phyloP scores from a whole-genome alignment of 2,329 filamentous ascomycete species.

The Fusarium neocosmosporiellum region DNA sequence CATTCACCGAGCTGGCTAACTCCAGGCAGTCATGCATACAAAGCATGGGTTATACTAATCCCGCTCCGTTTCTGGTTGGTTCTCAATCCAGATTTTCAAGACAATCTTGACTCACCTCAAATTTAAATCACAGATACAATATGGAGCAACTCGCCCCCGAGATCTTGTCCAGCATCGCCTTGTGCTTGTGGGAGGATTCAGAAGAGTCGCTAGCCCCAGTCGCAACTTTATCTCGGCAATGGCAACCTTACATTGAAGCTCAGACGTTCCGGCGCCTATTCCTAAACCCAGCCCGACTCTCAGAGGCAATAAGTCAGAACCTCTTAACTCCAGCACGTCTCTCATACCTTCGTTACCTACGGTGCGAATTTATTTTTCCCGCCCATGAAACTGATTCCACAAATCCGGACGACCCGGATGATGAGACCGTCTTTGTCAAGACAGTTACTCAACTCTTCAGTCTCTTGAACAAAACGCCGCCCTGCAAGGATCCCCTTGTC shows the following conservation, averaged over 20 bases:
- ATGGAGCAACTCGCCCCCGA: background rate
- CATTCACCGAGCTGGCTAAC: background rate
- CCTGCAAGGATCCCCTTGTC: background rate
- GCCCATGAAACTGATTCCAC: background rate
- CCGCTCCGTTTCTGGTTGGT: background rate
- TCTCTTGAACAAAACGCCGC: background rate
- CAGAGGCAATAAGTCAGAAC: background rate
- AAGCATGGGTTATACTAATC: background rate
- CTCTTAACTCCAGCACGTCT: background rate
- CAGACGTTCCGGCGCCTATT: background rate
- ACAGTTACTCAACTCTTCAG: background rate
- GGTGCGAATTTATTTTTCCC: background rate
- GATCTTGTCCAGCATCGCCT: background rate
- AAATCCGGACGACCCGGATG: background rate
- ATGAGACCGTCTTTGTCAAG: background rate
- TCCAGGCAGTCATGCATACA: background rate
- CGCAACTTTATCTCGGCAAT: background rate
- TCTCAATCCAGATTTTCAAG: background rate
- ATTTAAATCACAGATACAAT: background rate
- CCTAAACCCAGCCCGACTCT: background rate
- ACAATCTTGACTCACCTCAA: background rate
- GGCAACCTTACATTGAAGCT: background rate
- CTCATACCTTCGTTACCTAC: background rate
- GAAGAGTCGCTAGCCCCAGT: background rate
- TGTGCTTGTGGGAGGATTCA: background rate